Evolutionary conservation across 176 grass and related monocot genomes (phyloP), one percentile per base, ranked within the genome.

Genomic region (Ensete glaucum): DNA sequence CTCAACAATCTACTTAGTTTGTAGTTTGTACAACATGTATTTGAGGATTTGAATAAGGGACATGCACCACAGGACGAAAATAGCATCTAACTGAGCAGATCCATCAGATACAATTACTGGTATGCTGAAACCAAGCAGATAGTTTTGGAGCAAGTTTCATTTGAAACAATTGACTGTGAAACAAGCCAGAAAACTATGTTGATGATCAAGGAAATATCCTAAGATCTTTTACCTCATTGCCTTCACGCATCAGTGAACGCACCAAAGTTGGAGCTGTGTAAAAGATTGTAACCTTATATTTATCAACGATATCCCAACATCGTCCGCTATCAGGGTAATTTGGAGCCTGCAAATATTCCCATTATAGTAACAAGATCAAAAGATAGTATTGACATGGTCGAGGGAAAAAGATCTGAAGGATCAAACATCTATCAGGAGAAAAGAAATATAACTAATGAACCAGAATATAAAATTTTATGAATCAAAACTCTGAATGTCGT

Each of bases 191-290:
- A 27, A 9, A 25, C 23, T 65, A 22, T 22, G 6, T 24, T 26
- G 23, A 65, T 65, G 23, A 65, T 13, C 29, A 34, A 26, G 25
- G 63, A 65, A 25, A 65, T 27, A 65, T 24, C 13, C 9, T 2
- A 27, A 12, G 63, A 65, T 20, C 64, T 27, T 82, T 54, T 77
- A 97, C 94, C 88, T 91, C 82, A 54, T 85, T 77, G 77, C 90
- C 82, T 77, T 90, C 94, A 76, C 94, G 90, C 94, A 97, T 97
- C 67, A 97, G 94, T 14, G 94, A 93, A 62, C 94, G 90, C 53
- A 97, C 67, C 60, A 97, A 81, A 74, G 94, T 97, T 78, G 94
- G 94, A 63, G 94, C 94, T 62, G 94, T 97, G 83, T 97, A 97
- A 85, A 97, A 97, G 84, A 97, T 85, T 50, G 94, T 88, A 67